These are phyloP conservation scores for Solanum etuberosum DNA, from an alignment of 257 asterid species.

Conservation along the genomic window DNA sequence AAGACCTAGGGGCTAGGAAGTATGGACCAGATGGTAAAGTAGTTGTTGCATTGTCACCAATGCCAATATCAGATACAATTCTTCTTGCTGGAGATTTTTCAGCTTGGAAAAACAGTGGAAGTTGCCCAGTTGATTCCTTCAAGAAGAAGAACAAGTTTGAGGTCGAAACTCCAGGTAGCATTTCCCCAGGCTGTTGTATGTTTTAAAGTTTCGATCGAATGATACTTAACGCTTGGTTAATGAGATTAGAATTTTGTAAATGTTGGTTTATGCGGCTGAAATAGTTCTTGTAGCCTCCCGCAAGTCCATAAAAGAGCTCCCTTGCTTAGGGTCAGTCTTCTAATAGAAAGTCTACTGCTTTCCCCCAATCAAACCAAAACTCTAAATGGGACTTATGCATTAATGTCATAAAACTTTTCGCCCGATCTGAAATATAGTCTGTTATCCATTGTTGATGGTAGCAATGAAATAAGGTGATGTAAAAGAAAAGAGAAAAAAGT, in stretches of 20 bases:
- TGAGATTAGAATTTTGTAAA: not conserved
- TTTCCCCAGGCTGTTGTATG: not conserved
- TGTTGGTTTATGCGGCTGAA: not conserved
- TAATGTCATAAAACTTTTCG: not conserved
- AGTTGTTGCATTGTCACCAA: constrained; percentile 59
- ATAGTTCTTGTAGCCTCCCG: not conserved
- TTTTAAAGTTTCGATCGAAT: not conserved
- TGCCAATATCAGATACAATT: constrained; percentile 92
- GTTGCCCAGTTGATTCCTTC: constrained; percentile 31
- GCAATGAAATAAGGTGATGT: not conserved
- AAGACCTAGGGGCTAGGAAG: constrained; percentile 49
- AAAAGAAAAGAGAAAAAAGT: not conserved
- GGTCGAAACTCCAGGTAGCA: constrained; percentile 43
- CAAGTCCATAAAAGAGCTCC: not conserved
- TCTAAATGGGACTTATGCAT: not conserved
- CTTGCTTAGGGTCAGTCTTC: not conserved
- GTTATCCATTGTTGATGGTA: not conserved
- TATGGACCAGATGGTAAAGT: constrained; percentile 45
- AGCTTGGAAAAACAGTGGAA: constrained; percentile 44
- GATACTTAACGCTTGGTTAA: not conserved
- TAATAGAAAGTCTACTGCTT: not conserved
- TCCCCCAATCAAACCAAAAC: not conserved
- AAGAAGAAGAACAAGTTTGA: constrained; percentile 71
- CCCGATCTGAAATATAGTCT: not conserved
- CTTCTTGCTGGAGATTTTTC: constrained; percentile 72